Evolutionary conservation across 805 yeast genomes (phyloP).

Genomic region (Hanseniaspora clermontiae): DNA sequence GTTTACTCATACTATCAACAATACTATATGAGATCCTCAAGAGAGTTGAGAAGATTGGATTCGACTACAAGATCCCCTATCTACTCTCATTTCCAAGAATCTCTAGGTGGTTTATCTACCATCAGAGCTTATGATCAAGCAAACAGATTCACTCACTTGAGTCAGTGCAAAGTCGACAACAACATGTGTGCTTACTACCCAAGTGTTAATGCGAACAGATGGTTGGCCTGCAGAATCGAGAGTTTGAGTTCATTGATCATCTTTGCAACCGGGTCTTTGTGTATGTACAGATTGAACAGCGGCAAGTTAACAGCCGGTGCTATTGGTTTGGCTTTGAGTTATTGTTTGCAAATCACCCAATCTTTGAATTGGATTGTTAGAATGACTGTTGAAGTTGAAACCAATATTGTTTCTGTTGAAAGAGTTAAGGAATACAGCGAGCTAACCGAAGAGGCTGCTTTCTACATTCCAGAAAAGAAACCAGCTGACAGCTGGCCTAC

Average conservation of each 20-base stretch:
- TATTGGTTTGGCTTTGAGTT: conserved; percentile 86
- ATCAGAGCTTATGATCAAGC: conserved; percentile 64
- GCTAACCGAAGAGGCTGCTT: conserved; percentile 78
- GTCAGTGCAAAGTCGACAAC: conserved; percentile 60
- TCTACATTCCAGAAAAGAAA: conserved; percentile 45
- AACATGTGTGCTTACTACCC: conserved; percentile 91
- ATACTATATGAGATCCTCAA: conserved; percentile 60
- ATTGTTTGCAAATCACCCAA: conserved; percentile 86
- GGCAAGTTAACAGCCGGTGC: conserved; percentile 77
- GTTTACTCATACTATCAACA: conserved; percentile 63
- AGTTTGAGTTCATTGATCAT: conserved; percentile 82
- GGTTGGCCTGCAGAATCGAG: conserved; percentile 93
- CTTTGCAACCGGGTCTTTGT: conserved; percentile 69
- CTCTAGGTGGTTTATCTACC: conserved; percentile 60
- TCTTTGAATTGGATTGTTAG: conserved; percentile 94
- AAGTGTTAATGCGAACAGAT: conserved; percentile 81
- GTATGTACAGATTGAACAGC: conserved; percentile 53
- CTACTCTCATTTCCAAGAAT: conserved; percentile 74
- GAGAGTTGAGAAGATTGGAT: conserved; percentile 74
- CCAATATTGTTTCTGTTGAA: conserved; percentile 93
- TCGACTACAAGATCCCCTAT: conserved; percentile 71
- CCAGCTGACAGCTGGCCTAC: conserved; percentile 67
- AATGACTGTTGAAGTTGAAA: conserved; percentile 97
- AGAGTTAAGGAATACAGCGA: conserved; percentile 78
- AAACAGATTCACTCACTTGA: conserved; percentile 49